Evolutionary conservation across 768 basidiomycete species (phyloP).

Genomic region (Amanita phalloides): DNA sequence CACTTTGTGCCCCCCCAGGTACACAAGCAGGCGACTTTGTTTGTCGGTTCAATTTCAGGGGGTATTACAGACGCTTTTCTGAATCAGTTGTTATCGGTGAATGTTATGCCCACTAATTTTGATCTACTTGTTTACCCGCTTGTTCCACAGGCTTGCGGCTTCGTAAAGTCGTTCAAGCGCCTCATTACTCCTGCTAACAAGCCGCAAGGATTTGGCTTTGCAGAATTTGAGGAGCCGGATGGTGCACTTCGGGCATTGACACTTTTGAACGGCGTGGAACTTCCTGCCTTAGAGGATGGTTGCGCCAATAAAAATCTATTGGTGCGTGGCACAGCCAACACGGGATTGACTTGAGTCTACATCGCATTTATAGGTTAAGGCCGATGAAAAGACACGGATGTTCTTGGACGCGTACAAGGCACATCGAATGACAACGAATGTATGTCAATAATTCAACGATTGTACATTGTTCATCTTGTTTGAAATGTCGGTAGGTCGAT

Average conservation of each 20-base stretch:
- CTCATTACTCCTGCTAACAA: conserved; percentile 88
- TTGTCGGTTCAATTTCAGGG: conserved; percentile 92
- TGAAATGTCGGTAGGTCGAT: conserved; percentile 41
- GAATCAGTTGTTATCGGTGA: conserved; percentile 65
- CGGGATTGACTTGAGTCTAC: conserved; percentile 33
- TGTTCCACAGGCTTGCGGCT: conserved; percentile 69
- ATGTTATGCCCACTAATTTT: conserved; percentile 16
- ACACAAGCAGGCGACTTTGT: conserved; percentile 67
- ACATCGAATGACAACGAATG: conserved; percentile 74
- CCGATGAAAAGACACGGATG: conserved; percentile 87
- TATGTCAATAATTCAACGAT: conserved; percentile 16
- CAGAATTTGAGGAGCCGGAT: conserved; percentile 90
- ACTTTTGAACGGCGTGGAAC: conserved; percentile 35
- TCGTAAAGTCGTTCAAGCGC: conserved; percentile 83
- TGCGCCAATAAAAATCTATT: conserved; percentile 40
- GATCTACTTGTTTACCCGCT: background rate
- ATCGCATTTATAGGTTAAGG: conserved; percentile 62
- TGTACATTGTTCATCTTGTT: background rate
- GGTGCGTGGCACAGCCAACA: conserved; percentile 43
- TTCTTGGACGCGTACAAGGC: conserved; percentile 82
- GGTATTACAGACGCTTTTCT: conserved; percentile 81
- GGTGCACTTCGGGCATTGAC: conserved; percentile 67
- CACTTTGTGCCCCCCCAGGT: conserved; percentile 56
- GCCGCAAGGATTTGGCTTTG: conserved; percentile 95
- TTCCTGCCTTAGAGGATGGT: conserved; percentile 42